Evolutionary conservation across 1,284 basidiomycete species (phyloP).

Genomic region (Apiotrichum sp.): DNA sequence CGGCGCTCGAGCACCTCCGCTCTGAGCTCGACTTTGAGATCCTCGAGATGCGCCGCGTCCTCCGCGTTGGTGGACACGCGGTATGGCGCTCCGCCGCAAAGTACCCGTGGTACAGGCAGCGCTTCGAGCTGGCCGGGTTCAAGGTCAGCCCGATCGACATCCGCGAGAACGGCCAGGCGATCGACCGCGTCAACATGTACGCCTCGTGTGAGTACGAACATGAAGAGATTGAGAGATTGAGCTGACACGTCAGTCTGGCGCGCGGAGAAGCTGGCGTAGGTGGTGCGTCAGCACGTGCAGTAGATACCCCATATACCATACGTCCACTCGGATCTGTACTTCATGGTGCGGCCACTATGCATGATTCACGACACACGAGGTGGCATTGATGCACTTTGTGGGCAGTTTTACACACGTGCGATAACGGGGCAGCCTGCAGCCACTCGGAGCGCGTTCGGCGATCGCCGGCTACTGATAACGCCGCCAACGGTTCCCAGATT

Average conservation of each 20-base stretch:
- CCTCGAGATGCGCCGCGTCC: slow-evolving; percentile 57
- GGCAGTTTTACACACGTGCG: too few relatives aligned
- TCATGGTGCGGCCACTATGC: too few relatives aligned
- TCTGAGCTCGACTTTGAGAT: slow-evolving; percentile 61
- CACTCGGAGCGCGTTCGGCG: too few relatives aligned
- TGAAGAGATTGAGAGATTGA: too few relatives aligned
- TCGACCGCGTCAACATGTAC: slow-evolving; percentile 63
- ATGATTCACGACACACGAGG: too few relatives aligned
- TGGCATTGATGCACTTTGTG: too few relatives aligned
- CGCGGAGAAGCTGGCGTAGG: slow-evolving; percentile 26
- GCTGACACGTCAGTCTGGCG: slow-evolving; percentile 30
- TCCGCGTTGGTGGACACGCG: slow-evolving; percentile 60
- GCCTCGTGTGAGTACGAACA: slow-evolving; percentile 34
- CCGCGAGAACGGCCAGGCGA: slow-evolving; percentile 51
- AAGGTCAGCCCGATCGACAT: slow-evolving; percentile 50
- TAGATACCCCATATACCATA: too few relatives aligned
- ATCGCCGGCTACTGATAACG: too few relatives aligned
- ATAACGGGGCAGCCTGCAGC: too few relatives aligned
- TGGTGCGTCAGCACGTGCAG: neutral
- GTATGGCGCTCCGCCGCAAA: slow-evolving; percentile 67
- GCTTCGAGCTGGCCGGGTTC: slow-evolving; percentile 54
- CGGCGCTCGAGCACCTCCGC: slow-evolving; percentile 39
- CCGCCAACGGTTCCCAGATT: too few relatives aligned
- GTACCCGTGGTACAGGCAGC: slow-evolving; percentile 66
- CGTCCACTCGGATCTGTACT: too few relatives aligned